Conservation (phyloP, 2,329 filamentous ascomycete species). For the Drechslerella stenobrocha region DNA sequence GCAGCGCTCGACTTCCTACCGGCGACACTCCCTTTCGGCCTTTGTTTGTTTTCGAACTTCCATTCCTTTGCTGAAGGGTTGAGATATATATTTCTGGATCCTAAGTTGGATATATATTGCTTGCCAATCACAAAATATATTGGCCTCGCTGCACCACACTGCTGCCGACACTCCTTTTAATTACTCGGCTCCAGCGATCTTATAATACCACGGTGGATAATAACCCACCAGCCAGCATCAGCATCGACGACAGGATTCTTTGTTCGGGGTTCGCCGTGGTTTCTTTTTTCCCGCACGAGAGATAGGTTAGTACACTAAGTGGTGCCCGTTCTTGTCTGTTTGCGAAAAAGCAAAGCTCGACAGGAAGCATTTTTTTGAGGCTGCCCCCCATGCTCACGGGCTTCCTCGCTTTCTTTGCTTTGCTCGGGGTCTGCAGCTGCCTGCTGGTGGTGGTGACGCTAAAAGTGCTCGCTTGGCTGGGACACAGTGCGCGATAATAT, state of each 20-base stretch:
- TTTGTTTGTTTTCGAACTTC: no score
- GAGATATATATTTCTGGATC: no score
- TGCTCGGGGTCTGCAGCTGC: constrained; percentile 48
- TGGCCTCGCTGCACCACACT: no score
- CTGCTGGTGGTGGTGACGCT: constrained; percentile 32
- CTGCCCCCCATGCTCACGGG: not conserved
- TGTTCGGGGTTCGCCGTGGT: not conserved
- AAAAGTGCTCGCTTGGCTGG: constrained; percentile 48
- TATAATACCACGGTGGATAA: not conserved
- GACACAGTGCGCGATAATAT: no score
- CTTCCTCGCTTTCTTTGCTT: constrained; percentile 9
- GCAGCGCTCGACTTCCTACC: no score
- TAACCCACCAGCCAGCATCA: not conserved
- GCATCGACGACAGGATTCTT: not conserved
- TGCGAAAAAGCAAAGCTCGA: constrained; percentile 13
- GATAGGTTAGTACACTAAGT: no score
- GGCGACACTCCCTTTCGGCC: no score
- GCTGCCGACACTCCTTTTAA: constrained; percentile 5
- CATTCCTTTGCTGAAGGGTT: no score
- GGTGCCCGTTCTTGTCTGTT: no score
- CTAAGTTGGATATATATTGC: no score
- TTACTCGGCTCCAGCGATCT: not conserved
- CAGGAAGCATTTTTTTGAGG: constrained; percentile 18
- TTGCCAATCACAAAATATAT: no score
- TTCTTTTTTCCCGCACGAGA: not conserved